Evolutionary conservation across 305 asterid species (phyloP), one percentile per base, ranked within the genome.

Genomic region (Rubia balearica): DNA sequence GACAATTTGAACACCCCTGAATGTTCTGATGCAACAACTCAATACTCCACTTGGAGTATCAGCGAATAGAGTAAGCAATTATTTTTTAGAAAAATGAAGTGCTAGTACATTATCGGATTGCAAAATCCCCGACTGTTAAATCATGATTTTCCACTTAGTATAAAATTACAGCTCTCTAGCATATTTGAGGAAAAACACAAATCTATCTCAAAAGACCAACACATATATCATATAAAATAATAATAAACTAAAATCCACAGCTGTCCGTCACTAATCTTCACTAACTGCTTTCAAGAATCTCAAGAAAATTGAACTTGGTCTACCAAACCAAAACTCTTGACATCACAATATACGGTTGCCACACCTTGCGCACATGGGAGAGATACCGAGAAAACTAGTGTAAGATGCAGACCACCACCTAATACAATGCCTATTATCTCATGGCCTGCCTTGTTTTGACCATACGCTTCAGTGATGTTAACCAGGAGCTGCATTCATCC

Each of bases 401-500:
- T 49, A 69, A 65, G 70, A 68, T 48, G 73, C 66, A 70, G 71
- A 13, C 64, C 71, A 45, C 60, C 12, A 33, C 22, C 68, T 40
- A 73, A 64, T 27, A n/a, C n/a, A 67, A 57, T 64, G 36, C 71
- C 57, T 48, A 10, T 11, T 55, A 94, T 89, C 97, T 83, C 46
- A 88, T 82, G 80, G 82, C 88, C 86, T 91, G 97, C 78, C 97
- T 86, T 46, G 90, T 83, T 82, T 95, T 95, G 82, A 91, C 87
- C 98, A 95, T 91, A 73, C 99, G 87, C 80, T 95, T 95, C 65
- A 95, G 91, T 19, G 98, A 85, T 71, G 92, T 86, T 76, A 91
- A 78, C 98, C 99, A 95, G 85, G 90, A 87, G 87, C 88, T 87
- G 86, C 99, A 95, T 79, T 94, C 99, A 24, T 94, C 99, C 99